Conservation (phyloP, 2,329 filamentous ascomycete genomes). For the Cercospora janseana region DNA sequence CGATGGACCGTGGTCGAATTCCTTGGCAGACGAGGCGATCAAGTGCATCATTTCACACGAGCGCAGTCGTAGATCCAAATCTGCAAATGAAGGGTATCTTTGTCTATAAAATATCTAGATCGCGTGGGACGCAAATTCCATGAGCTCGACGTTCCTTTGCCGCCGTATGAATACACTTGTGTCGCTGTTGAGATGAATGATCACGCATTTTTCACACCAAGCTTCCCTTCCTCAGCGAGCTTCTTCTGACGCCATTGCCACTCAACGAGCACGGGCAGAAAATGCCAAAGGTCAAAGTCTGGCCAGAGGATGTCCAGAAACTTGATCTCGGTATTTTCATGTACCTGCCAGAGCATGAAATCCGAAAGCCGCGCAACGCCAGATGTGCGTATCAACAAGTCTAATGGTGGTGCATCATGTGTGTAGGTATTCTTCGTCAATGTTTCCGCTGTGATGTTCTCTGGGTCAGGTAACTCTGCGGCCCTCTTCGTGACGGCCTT, state of each 20-base stretch:
- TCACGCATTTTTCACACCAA: slow-evolving; percentile 18
- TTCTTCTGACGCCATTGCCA: slow-evolving; percentile 68
- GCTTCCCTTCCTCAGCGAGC: slow-evolving; percentile 32
- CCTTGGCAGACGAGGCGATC: no score
- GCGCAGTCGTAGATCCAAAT: no score
- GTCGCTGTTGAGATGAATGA: neutral
- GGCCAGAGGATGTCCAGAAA: slow-evolving; percentile 94
- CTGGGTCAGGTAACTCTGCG: slow-evolving; percentile 63
- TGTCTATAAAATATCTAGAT: no score
- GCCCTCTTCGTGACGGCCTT: slow-evolving; percentile 30
- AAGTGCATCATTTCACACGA: no score
- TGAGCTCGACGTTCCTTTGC: no score
- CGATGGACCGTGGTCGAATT: no score
- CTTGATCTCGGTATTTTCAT: slow-evolving; percentile 86
- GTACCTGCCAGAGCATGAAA: slow-evolving; percentile 98
- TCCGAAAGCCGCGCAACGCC: slow-evolving; percentile 91
- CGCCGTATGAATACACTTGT: slow-evolving; percentile 1
- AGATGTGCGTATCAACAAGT: slow-evolving; percentile 87
- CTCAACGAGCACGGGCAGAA: slow-evolving; percentile 86
- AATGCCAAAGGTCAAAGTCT: slow-evolving; percentile 90
- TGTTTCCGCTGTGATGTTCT: slow-evolving; percentile 80
- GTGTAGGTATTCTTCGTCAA: slow-evolving; percentile 87
- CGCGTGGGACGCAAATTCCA: no score
- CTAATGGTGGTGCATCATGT: slow-evolving; percentile 76
- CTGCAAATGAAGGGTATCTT: no score